Conservation (phyloP, 1,284 basidiomycete species). For the Inonotus hispidus region DNA sequence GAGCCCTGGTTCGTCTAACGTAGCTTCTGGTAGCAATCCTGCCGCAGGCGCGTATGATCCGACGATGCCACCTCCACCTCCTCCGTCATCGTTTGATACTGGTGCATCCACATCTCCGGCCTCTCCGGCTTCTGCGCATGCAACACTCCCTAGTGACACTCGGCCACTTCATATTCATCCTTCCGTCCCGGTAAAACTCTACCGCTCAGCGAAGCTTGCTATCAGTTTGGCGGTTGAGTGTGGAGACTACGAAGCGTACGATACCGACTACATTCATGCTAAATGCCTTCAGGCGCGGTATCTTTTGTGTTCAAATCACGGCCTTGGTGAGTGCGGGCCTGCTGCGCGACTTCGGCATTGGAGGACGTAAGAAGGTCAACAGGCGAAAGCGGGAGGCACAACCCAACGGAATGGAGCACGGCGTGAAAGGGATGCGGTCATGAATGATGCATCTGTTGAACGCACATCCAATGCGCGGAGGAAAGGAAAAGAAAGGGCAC, state of each 20-base stretch:
- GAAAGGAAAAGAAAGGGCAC: neutral
- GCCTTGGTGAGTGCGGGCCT: constrained; percentile 36
- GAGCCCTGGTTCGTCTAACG: neutral
- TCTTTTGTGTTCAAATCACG: constrained; percentile 42
- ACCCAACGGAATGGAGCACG: neutral
- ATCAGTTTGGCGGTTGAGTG: constrained; percentile 1
- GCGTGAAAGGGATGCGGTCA: neutral
- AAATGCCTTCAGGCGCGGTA: constrained; percentile 51
- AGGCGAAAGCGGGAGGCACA: constrained; percentile 5
- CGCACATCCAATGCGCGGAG: neutral
- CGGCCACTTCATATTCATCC: neutral
- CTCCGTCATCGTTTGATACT: neutral
- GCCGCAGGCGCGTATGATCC: neutral
- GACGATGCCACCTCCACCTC: constrained; percentile 11
- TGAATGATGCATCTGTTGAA: neutral
- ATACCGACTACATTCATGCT: constrained; percentile 47
- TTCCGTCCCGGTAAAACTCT: constrained; percentile 3
- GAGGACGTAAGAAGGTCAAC: neutral
- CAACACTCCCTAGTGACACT: neutral
- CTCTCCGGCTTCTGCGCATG: neutral
- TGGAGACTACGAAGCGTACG: constrained; percentile 30
- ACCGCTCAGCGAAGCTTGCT: constrained; percentile 10
- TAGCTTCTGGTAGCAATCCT: neutral
- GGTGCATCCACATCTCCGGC: neutral
- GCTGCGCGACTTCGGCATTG: constrained; percentile 27